A percentile compares a stretch with the other conserved stretches of the same genome.
These are phyloP conservation scores for Viridothelium virens DNA, from an alignment of 495 filamentous ascomycete species.

Conservation along the genomic window DNA sequence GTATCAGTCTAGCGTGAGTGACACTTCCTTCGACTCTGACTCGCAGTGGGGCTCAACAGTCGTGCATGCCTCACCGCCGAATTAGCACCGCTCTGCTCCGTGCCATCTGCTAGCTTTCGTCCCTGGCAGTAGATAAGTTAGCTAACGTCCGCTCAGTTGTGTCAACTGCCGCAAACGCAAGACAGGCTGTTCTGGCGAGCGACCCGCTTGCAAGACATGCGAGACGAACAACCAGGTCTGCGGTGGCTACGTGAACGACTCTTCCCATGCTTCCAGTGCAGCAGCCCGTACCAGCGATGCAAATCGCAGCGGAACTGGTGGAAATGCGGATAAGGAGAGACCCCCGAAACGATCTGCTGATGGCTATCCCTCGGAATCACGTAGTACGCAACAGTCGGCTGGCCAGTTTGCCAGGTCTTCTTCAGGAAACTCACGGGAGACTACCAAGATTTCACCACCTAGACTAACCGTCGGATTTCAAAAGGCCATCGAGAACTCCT, in stretches of 20 bases:
- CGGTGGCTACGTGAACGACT: slow-evolving; percentile 29
- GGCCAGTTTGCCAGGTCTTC: background rate
- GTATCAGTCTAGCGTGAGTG: slow-evolving; percentile 75
- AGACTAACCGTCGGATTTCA: background rate
- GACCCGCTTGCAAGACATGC: slow-evolving; percentile 34
- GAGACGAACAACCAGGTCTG: slow-evolving; percentile 34
- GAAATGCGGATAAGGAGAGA: slow-evolving; percentile 24
- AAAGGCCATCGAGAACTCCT: background rate
- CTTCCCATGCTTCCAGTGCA: slow-evolving; percentile 10
- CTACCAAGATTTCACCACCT: background rate
- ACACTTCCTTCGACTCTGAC: slow-evolving; percentile 27
- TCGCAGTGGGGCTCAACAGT: background rate
- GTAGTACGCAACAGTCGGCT: background rate
- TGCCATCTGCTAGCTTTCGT: background rate
- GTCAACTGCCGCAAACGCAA: slow-evolving; percentile 58
- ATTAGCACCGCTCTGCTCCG: slow-evolving; percentile 4
- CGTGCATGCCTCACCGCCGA: background rate
- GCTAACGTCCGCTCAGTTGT: background rate
- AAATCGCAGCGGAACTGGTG: slow-evolving; percentile 1
- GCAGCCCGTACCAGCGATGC: background rate
- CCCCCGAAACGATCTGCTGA: background rate
- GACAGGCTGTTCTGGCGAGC: slow-evolving; percentile 30
- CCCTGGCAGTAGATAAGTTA: background rate
- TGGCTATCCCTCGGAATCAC: background rate
- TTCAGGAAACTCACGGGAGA: background rate